Conservation (phyloP, 805 yeast genomes). For the Candida montana region DNA sequence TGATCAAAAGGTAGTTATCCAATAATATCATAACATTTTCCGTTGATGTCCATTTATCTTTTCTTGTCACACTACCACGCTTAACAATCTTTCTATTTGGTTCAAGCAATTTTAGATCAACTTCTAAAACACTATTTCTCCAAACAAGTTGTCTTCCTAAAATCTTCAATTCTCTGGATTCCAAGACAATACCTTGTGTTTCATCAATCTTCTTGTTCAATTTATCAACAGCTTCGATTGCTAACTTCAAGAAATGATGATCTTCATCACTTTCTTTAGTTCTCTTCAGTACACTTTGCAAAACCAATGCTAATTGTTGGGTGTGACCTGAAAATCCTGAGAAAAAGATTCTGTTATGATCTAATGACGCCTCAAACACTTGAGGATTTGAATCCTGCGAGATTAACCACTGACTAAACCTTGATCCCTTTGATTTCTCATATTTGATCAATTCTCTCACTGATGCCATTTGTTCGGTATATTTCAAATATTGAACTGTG, state of each 20-base stretch:
- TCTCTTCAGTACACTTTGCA: slow-evolving; percentile 50
- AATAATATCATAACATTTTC: slow-evolving; percentile 48
- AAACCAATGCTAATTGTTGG: slow-evolving; percentile 56
- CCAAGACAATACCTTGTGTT: slow-evolving; percentile 56
- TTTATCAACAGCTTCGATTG: slow-evolving; percentile 47
- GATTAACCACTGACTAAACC: slow-evolving; percentile 53
- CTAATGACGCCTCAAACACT: slow-evolving; percentile 36
- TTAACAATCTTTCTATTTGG: slow-evolving; percentile 50
- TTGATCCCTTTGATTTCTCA: slow-evolving; percentile 36
- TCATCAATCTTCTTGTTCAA: slow-evolving; percentile 58
- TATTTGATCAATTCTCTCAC: slow-evolving; percentile 50
- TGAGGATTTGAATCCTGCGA: slow-evolving; percentile 45
- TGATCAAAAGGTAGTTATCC: slow-evolving; percentile 66
- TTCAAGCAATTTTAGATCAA: slow-evolving; percentile 48
- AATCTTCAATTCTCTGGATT: slow-evolving; percentile 46
- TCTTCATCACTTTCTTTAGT: slow-evolving; percentile 48
- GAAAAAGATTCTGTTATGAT: slow-evolving; percentile 50
- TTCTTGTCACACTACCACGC: slow-evolving; percentile 53
- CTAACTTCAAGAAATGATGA: slow-evolving; percentile 42
- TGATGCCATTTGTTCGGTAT: slow-evolving; percentile 57
- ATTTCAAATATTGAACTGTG: slow-evolving; percentile 45
- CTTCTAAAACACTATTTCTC: slow-evolving; percentile 39
- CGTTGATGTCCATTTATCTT: slow-evolving; percentile 60
- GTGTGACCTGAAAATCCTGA: slow-evolving; percentile 51
- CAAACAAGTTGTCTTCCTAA: slow-evolving; percentile 50